Conservation (phyloP, 2,329 filamentous ascomycete genomes). For the Polytolypa hystricis region DNA sequence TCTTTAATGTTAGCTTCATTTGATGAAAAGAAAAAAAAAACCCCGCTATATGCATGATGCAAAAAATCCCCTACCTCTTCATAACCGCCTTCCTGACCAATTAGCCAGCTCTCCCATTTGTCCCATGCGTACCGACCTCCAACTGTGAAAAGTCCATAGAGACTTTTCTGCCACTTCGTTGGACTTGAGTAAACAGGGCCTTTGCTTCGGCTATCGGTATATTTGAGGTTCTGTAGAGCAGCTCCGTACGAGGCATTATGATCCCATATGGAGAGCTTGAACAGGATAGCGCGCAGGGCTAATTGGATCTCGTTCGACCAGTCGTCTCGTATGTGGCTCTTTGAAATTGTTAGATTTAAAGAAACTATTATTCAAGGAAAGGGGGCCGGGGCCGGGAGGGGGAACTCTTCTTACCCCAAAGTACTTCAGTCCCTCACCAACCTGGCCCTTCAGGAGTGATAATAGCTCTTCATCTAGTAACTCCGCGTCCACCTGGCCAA, state of each 20-base stretch:
- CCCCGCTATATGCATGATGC: not conserved
- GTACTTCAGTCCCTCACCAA: conserved; percentile 79
- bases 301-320: conserved; percentile 80
- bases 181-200: conserved; percentile 57
- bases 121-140: conserved; percentile 83
- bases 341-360: conserved; percentile 6
- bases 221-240: conserved; percentile 79
- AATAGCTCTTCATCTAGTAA: conserved; percentile 88
- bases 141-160: conserved; percentile 78
- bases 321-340: conserved; percentile 64
- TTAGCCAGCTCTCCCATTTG: conserved; percentile 80
- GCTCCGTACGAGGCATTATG: conserved; percentile 93
- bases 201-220: conserved; percentile 65
- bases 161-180: conserved; percentile 67
- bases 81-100: conserved; percentile 65
- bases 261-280: conserved; percentile 95
- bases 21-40: too few species aligned
- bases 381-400: not conserved
- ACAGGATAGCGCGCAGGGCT: conserved; percentile 64
- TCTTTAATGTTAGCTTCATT: not conserved
- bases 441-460: conserved; percentile 72
- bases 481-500: conserved; percentile 93
- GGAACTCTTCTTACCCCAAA: conserved; percentile 48
- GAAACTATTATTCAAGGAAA: too few species aligned
- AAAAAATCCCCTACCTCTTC: conserved; percentile 42